Conservation (phyloP, 192 early-diverging fungal species). For the Geranomyces michiganensis region DNA sequence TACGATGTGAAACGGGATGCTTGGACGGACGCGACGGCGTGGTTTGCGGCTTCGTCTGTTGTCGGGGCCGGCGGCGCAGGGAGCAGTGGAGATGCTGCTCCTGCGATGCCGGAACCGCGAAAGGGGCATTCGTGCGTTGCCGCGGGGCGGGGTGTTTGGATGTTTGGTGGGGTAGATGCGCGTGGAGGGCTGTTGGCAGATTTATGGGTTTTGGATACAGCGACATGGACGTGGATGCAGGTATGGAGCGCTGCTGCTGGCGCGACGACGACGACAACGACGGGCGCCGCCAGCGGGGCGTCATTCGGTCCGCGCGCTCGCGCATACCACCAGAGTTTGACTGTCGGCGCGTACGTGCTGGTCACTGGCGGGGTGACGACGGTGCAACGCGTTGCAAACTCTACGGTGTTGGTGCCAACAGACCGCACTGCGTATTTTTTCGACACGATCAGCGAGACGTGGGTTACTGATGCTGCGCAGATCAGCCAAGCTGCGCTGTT, state of each 20-base stretch:
- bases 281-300: background rate
- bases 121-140: background rate
- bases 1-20: slow-evolving; percentile 13
- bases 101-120: background rate
- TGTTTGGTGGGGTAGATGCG: slow-evolving; percentile 16
- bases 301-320: background rate
- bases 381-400: background rate
- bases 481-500: background rate
- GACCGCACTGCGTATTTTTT: slow-evolving; percentile 19
- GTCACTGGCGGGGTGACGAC: slow-evolving; percentile 19
- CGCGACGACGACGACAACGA: too few relatives aligned
- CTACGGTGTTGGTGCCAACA: background rate
- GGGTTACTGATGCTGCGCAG: slow-evolving; percentile 1
- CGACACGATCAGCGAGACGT: background rate
- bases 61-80: too few relatives aligned
- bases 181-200: slow-evolving; percentile 1
- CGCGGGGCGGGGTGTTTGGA: background rate
- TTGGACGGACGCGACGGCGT: slow-evolving; percentile 14
- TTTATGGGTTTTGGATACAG: slow-evolving; percentile 17
- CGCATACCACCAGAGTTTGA: slow-evolving; percentile 10
- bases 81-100: too few relatives aligned
- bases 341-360: slow-evolving; percentile 12
- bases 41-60: slow-evolving; percentile 6
- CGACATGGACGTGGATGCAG: slow-evolving; percentile 13
- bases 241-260: background rate